Conservation (phyloP, 768 basidiomycete genomes). For the Tylopilus sp. region DNA sequence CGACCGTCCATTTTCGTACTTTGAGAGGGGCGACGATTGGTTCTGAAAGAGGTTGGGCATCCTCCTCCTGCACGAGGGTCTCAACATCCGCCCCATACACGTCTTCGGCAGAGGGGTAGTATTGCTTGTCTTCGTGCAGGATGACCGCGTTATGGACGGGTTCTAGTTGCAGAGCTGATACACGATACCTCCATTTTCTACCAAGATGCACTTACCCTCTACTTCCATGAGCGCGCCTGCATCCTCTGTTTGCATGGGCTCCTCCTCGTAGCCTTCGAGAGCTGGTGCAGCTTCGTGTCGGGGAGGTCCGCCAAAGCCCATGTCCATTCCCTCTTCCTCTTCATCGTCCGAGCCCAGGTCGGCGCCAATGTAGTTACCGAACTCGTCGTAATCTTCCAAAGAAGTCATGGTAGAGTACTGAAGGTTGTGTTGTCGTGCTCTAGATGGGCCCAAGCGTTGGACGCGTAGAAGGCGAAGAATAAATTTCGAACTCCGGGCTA, state of each 20-base stretch:
- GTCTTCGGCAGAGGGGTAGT: constrained; percentile 90
- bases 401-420: constrained; percentile 43
- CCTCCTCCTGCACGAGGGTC: constrained; percentile 97
- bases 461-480: constrained; percentile 25
- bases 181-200: not conserved
- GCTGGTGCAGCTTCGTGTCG: constrained; percentile 45
- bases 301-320: constrained; percentile 41
- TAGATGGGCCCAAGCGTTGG: constrained; percentile 8
- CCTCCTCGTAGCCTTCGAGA: constrained; percentile 84
- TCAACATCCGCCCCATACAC: constrained; percentile 94
- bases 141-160: constrained; percentile 80
- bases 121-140: constrained; percentile 96
- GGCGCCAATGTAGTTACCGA: constrained; percentile 96
- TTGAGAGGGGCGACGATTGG: constrained; percentile 96
- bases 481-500: constrained; percentile 35
- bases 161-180: constrained; percentile 41
- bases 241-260: constrained; percentile 50
- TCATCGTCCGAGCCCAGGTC: constrained; percentile 86
- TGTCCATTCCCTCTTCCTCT: constrained; percentile 51
- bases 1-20: constrained; percentile 89
- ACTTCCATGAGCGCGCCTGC: constrained; percentile 79
- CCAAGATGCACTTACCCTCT: constrained; percentile 52
- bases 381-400: constrained; percentile 84
- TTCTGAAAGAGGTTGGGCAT: constrained; percentile 90
- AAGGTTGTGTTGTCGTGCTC: not conserved